phyloP scores from a whole-genome alignment of 139 green algal species.

The Asterochloris erici region DNA sequence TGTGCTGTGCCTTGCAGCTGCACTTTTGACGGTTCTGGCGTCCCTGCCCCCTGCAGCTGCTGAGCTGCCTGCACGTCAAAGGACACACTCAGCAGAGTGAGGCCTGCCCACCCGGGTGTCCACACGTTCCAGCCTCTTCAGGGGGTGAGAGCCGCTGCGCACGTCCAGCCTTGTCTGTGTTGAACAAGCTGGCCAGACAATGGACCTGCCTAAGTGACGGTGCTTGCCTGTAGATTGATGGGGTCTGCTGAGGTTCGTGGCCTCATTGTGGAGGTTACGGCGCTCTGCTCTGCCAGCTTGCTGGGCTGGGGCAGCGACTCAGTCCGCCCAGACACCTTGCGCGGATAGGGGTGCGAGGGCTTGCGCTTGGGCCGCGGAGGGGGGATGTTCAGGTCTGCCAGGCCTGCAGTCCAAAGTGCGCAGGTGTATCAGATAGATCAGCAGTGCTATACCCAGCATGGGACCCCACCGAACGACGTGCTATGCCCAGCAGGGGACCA shows the following conservation, averaged over 20 bases:
- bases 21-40: neutral
- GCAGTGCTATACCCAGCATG: no score
- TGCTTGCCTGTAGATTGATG: no score
- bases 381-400: slow-evolving; percentile 63
- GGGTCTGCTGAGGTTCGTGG: no score
- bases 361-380: slow-evolving; percentile 87
- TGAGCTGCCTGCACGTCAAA: neutral
- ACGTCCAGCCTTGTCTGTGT: no score
- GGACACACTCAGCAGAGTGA: neutral
- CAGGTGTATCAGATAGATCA: no score
- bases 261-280: no score
- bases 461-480: neutral
- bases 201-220: no score
- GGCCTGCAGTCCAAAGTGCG: no score
- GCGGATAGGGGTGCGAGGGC: slow-evolving; percentile 69
- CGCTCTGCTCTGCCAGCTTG: neutral
- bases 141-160: no score
- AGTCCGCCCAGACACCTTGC: slow-evolving; percentile 38
- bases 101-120: neutral
- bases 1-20: neutral
- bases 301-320: neutral
- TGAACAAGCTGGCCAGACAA: no score
- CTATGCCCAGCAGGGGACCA: neutral
- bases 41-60: neutral
- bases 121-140: no score